phyloP scores from a whole-genome alignment of 176 grass and related monocot species.

The Musa acuminata region DNA sequence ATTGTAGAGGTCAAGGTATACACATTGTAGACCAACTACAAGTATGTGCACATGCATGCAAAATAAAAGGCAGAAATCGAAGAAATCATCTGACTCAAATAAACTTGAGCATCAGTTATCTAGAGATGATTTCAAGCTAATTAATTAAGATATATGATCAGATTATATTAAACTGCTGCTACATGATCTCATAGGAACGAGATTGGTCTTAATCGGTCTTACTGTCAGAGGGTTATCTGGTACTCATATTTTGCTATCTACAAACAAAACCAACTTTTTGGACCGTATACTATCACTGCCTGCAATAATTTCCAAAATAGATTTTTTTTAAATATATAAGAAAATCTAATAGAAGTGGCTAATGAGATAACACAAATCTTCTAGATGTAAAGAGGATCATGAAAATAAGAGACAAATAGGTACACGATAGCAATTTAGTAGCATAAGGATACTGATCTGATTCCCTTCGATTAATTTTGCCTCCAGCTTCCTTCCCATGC shows the following conservation, averaged over 20 bases:
- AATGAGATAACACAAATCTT: not conserved
- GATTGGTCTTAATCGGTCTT: no score
- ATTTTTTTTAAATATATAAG: not conserved
- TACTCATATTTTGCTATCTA: not conserved
- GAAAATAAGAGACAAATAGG: not conserved
- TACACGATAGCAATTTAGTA: not conserved
- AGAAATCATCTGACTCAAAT: no score
- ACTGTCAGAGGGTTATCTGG: no score
- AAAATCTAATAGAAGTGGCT: not conserved
- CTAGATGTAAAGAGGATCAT: not conserved
- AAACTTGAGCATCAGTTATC: no score
- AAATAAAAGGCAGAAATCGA: no score
- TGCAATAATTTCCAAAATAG: not conserved
- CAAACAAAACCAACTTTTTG: not conserved
- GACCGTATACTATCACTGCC: not conserved
- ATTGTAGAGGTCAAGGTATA: constrained; percentile 23
- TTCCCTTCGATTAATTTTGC: constrained; percentile 79
- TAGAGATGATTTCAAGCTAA: no score
- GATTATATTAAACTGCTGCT: no score
- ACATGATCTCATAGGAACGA: no score
- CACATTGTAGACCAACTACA: not conserved
- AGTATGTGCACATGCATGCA: no score
- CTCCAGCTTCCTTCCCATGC: constrained; percentile 77
- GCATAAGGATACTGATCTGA: constrained; percentile 72
- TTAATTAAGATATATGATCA: no score